Evolutionary conservation across 1,284 basidiomycete genomes (phyloP).

Genomic region (Malassezia arunalokei): DNA sequence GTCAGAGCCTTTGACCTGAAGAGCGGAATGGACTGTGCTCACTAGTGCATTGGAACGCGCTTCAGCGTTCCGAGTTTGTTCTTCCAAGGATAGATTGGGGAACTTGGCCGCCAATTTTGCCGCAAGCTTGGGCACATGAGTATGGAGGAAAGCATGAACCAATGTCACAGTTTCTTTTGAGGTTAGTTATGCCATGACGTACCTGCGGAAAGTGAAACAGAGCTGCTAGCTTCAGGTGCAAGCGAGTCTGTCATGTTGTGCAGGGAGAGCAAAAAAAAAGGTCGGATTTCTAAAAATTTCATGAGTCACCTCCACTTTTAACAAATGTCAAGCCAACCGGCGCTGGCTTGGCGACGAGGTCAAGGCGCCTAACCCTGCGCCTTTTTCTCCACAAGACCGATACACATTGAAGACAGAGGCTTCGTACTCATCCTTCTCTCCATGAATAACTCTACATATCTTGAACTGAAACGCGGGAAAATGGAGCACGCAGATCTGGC

Average conservation of each 20-base stretch:
- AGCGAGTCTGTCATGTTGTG: too few species aligned
- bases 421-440: background rate
- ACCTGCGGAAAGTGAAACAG: slow-evolving; percentile 1
- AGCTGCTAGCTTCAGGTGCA: background rate
- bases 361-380: too few species aligned
- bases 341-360: too few species aligned
- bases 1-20: background rate
- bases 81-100: slow-evolving; percentile 1
- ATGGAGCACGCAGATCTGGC: slow-evolving; percentile 3
- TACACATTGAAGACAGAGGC: background rate
- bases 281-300: too few species aligned
- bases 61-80: background rate
- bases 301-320: too few species aligned
- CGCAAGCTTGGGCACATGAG: slow-evolving; percentile 11
- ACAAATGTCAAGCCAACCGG: too few species aligned
- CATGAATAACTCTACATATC: background rate
- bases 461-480: background rate
- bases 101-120: slow-evolving; percentile 11
- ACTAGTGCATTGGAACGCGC: slow-evolving; percentile 10
- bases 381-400: too few species aligned
- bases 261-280: too few species aligned
- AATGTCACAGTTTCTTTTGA: slow-evolving; percentile 5
- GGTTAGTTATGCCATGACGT: background rate
- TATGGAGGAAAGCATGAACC: slow-evolving; percentile 10
- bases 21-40: background rate